Base-by-base conservation (phyloP, 2,329 filamentous ascomycete species). In the Aspergillus sp. region DNA sequence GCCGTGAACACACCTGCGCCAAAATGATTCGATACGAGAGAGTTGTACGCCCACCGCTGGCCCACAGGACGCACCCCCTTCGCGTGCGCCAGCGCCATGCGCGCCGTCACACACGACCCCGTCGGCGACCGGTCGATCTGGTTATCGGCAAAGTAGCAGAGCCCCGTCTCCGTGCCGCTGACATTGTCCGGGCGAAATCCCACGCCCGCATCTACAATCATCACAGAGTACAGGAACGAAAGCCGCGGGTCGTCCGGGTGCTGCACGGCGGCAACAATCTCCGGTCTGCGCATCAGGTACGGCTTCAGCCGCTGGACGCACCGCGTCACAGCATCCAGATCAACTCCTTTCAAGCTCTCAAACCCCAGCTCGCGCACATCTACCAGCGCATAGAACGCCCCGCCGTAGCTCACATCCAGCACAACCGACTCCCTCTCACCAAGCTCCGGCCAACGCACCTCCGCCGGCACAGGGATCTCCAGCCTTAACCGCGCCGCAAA, bases 41-140 rank as follows among this genome's bases (percentile, higher is more conserved):
- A 73, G 47, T 73, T 68, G 57, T 73, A 73, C 5, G 64, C 60
- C 61, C 69, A 66, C 6, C 60, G 55, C 45, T 70, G 55, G 0
- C 59, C 62, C 2, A 53, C 5, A 1, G 26, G 4, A n/a, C 62
- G 52, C 11, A 54, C 10, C 0, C 63, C 64, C 49, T 70, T 68
- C 2, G 64, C 62, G 58, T 70, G 56, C 14, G 71, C 71, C 7
- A 72, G 59, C 7, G 71, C 69, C 54, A 71, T 62, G 3, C 72
- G 62, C 3, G 71, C 72, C 7, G 68, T 63, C 8, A 74, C 72
- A 48, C 67, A 73, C 13, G 65, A 64, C 2, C 72, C 72, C 9
- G 71, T 73, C 1, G 65, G 69, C 47, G 71, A 70, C 16, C 76
- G 69, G 59, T 82, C 78, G 40, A 80, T 71, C 54, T 79, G 73